Evolutionary conservation across 2,329 filamentous ascomycete genomes (phyloP), one percentile per base, ranked within the genome.

Genomic region (Pyricularia pennisetigena): DNA sequence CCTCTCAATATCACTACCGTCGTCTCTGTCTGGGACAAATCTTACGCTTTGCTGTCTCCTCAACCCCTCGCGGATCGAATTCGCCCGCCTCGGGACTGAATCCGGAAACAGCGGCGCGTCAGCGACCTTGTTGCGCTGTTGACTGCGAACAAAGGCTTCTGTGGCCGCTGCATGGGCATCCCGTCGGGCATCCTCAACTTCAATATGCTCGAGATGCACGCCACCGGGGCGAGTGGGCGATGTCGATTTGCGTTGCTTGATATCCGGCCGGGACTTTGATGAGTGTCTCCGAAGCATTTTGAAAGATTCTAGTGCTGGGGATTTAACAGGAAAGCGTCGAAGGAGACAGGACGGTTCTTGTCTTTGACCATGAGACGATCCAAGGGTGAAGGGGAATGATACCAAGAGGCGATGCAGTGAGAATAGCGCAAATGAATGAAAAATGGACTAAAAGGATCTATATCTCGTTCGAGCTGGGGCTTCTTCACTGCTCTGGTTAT

Each of bases 81-180:
- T 35, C 65, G 49, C 26, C 28, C 65, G 28, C 20, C 12, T 23
- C 23, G 54, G 65, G 6, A 24, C 16, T 6, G 26, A 54, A 62
- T n/a, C 20, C 20, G 62, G 68, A 20, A 66, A 28, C 10, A 76
- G 68, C 1, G 75, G 69, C 67, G 74, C 72, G 65, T 79, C 79
- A 30, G 74, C 73, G 68, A 73, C 78, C 57, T n/a, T 54, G 41
- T 74, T 78, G 14, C 80, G 78, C 49, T 79, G 79, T 68, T 79
- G 79, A n/a, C 84, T 83, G 69, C 83, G 81, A 7, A 79, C 75
- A 73, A 86, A 91, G 1, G 89, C 89, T 72, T 88, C 79, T 41
- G 80, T 78, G 8, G 89, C 89, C 26, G 89, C 88, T 57, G 84
- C 82, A 57, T 86, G 83, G 8, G 89, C 89, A 75, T 90, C 86